These are phyloP conservation scores for Talaromyces rugulosus DNA, from an alignment of 2,329 filamentous ascomycete species.

Conservation along the genomic window DNA sequence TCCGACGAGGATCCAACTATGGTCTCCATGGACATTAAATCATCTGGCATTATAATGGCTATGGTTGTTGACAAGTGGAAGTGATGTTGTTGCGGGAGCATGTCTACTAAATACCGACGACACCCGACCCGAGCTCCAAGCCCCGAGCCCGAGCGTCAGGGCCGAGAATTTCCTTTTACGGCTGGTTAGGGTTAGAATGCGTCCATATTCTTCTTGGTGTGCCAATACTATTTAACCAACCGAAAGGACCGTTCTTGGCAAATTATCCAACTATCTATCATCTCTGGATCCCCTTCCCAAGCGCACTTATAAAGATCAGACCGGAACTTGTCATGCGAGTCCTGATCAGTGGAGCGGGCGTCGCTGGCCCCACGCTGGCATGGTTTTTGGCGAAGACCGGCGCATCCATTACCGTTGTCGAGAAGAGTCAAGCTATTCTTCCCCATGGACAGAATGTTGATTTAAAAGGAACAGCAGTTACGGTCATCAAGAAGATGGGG, in stretches of 20 bases:
- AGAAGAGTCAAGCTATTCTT: conserved; percentile 41
- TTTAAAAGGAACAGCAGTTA: conserved; percentile 49
- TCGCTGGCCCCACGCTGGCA: conserved; percentile 43
- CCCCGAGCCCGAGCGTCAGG: neutral
- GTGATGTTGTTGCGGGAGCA: neutral
- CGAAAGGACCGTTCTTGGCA: neutral
- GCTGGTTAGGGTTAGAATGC: neutral
- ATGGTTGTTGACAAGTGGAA: neutral
- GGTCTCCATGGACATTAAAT: neutral
- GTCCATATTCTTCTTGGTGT: neutral
- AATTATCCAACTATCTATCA: neutral
- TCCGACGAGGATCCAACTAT: neutral
- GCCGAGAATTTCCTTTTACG: neutral
- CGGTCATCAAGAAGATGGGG: conserved; percentile 52
- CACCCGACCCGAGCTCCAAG: neutral
- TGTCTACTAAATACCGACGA: neutral
- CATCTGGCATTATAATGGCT: neutral
- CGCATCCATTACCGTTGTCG: conserved; percentile 40
- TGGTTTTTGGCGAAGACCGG: conserved; percentile 46
- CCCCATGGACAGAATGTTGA: conserved; percentile 51
- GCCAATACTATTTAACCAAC: neutral
- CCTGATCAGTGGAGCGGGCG: conserved; percentile 45
- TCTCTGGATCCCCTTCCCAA: neutral
- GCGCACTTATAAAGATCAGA: neutral
- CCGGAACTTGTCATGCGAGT: conserved; percentile 33